Evolutionary conservation across 2,329 filamentous ascomycete genomes (phyloP).

Genomic region (Arthroderma sp.): DNA sequence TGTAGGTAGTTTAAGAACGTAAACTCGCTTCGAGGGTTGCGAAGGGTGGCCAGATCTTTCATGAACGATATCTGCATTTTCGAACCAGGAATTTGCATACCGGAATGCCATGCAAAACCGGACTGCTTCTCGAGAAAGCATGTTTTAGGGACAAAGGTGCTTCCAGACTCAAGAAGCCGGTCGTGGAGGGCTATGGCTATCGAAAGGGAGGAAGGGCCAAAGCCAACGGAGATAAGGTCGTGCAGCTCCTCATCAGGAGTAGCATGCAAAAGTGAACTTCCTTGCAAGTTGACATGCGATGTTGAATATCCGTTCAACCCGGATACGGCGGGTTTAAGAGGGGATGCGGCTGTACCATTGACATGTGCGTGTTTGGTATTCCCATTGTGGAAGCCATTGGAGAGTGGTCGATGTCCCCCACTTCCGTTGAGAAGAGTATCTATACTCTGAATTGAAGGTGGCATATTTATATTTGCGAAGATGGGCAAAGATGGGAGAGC

Average conservation of each 20-base stretch:
- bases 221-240: conserved; percentile 82
- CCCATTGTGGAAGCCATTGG: too few species aligned
- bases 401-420: too few species aligned
- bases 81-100: conserved; percentile 84
- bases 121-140: conserved; percentile 77
- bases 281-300: neutral
- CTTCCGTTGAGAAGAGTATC: too few species aligned
- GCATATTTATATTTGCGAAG: too few species aligned
- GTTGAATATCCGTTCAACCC: too few species aligned
- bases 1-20: conserved; percentile 94
- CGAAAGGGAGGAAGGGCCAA: conserved; percentile 80
- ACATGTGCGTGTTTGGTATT: too few species aligned
- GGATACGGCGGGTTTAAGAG: too few species aligned
- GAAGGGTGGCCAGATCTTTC: conserved; percentile 83
- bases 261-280: conserved; percentile 29
- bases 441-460: too few species aligned
- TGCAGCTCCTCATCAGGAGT: conserved; percentile 51
- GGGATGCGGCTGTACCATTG: too few species aligned
- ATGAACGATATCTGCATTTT: conserved; percentile 98
- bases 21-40: conserved; percentile 78
- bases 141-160: conserved; percentile 49
- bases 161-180: conserved; percentile 40
- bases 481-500: too few species aligned
- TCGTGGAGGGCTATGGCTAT: conserved; percentile 84
- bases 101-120: conserved; percentile 80